Percentiles rank a stretch among this genome's conserved stretches.
These are phyloP conservation scores for Ephemerocybe angulata DNA, from an alignment of 768 basidiomycete genomes.

Conservation along the genomic window DNA sequence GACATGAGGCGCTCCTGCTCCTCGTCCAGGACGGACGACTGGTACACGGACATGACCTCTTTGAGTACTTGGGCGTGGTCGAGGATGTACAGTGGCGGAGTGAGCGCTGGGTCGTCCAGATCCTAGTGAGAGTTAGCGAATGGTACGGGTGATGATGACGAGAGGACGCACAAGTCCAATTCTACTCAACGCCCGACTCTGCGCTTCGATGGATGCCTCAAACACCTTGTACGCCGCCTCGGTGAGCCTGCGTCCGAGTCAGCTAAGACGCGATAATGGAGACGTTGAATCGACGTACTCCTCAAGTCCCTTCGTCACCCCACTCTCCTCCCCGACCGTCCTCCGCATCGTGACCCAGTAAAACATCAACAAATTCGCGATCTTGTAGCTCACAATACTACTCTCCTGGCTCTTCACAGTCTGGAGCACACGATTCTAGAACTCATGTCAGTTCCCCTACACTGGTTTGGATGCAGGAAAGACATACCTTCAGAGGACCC, in stretches of 20 bases:
- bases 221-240: conserved; percentile 80
- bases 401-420: conserved; percentile 93
- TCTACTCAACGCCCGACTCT: conserved; percentile 50
- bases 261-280: too few species aligned
- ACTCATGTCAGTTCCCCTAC: not conserved
- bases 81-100: conserved; percentile 73
- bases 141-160: too few species aligned
- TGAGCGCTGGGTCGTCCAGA: conserved; percentile 62
- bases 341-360: conserved; percentile 90
- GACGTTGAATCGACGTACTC: too few species aligned
- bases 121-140: too few species aligned
- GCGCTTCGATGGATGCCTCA: conserved; percentile 83
- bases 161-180: too few species aligned
- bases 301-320: conserved; percentile 69
- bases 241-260: too few species aligned
- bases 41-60: conserved; percentile 87
- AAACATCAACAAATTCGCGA: conserved; percentile 93
- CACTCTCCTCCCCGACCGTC: conserved; percentile 82
- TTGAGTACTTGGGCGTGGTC: conserved; percentile 82
- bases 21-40: conserved; percentile 76
- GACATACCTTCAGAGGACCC: conserved; percentile 74
- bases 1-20: conserved; percentile 41
- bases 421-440: conserved; percentile 83
- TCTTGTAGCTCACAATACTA: conserved; percentile 86
- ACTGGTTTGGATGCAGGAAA: not conserved